Conservation (phyloP, 768 basidiomycete species). For the Scleroderma citrinum region DNA sequence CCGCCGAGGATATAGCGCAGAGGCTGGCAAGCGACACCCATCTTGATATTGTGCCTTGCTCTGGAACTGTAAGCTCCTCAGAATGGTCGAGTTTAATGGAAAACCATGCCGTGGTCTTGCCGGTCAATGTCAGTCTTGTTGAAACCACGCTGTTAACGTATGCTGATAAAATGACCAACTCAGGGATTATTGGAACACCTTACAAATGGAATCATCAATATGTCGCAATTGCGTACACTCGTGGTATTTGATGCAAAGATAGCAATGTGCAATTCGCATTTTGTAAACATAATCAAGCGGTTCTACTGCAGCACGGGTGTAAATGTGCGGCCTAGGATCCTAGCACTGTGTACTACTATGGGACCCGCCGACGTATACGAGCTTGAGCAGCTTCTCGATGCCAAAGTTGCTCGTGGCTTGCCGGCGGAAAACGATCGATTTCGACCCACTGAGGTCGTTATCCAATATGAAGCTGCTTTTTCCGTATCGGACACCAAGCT, state of each 20-base stretch:
- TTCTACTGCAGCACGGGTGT: constrained; percentile 36
- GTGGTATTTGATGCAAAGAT: constrained; percentile 39
- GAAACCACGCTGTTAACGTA: not conserved
- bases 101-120: constrained; percentile 36
- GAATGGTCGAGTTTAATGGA: not conserved
- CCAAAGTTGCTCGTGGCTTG: constrained; percentile 32
- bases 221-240: constrained; percentile 41
- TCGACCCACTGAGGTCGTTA: constrained; percentile 45
- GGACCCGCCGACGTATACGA: constrained; percentile 27
- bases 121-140: constrained; percentile 33
- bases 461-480: constrained; percentile 44
- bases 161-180: constrained; percentile 2
- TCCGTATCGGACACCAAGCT: constrained; percentile 35
- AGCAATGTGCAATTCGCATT: constrained; percentile 32
- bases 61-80: not conserved
- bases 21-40: not conserved
- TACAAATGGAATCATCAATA: constrained; percentile 29
- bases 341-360: constrained; percentile 32
- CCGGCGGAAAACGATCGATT: constrained; percentile 24
- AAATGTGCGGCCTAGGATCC: constrained; percentile 37
- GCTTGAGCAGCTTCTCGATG: constrained; percentile 36
- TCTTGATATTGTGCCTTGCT: not conserved
- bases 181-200: constrained; percentile 40
- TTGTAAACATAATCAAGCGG: constrained; percentile 41
- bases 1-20: not conserved